Percentiles rank a stretch among this genome's conserved stretches.
phyloP scores from a whole-genome alignment of 192 early-diverging fungal species.

The Dimargaris cristalligena region DNA sequence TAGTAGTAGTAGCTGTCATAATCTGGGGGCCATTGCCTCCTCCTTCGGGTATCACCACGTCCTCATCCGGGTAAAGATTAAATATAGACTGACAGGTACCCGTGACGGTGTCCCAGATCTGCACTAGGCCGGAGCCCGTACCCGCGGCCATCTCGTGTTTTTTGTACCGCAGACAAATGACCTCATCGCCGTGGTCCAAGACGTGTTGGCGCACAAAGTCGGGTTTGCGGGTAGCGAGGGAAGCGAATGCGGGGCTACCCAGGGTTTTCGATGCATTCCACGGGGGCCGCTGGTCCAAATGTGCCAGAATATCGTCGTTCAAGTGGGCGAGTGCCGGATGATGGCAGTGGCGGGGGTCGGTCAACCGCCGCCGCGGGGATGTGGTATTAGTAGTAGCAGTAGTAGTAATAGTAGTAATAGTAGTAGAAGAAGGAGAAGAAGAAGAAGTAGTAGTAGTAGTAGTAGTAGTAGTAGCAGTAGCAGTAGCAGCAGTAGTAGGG shows the following conservation, averaged over 20 bases:
- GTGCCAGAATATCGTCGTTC: background rate
- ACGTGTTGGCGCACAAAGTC: background rate
- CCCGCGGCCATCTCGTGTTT: background rate
- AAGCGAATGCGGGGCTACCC: background rate
- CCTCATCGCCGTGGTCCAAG: background rate
- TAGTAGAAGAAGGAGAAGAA: background rate
- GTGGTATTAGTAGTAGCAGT: background rate
- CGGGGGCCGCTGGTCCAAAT: background rate
- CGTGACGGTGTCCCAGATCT: background rate
- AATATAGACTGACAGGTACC: background rate
- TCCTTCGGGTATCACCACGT: too few relatives aligned
- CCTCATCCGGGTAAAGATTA: background rate
- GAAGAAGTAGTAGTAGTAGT: background rate
- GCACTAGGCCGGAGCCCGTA: background rate
- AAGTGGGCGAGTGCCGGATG: background rate
- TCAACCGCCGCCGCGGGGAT: background rate
- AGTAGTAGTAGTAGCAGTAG: background rate
- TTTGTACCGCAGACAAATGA: constrained; percentile 3
- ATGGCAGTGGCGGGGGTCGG: background rate
- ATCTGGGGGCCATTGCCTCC: too few relatives aligned
- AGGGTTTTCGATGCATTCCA: too few relatives aligned
- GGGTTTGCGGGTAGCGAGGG: background rate
- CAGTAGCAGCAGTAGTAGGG: too few relatives aligned
- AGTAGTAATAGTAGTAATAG: background rate
- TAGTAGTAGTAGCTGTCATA: too few relatives aligned